phyloP scores from a whole-genome alignment of 129 eudicot genomes.

The Oenanthe sinensis region DNA sequence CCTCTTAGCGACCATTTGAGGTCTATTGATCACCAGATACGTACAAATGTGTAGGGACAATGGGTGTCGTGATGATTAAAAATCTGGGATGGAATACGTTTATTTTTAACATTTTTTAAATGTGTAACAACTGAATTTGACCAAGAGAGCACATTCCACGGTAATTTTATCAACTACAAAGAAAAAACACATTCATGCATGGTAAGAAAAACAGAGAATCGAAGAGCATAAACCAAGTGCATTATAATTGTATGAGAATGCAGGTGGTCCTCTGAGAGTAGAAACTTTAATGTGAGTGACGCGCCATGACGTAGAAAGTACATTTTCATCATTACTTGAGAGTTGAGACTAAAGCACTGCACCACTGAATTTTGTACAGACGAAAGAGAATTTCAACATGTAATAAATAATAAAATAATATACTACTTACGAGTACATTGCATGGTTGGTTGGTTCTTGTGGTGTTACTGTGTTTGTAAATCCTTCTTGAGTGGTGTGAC shows the following conservation, averaged over 20 bases:
- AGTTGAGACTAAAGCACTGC: not conserved
- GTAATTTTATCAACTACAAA: too few species aligned
- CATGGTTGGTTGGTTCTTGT: not conserved
- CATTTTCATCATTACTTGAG: not conserved
- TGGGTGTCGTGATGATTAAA: too few species aligned
- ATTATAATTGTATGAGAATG: not conserved
- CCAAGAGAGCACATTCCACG: too few species aligned
- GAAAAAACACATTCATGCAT: not conserved
- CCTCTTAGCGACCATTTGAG: too few species aligned
- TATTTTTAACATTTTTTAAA: too few species aligned
- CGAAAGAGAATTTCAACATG: not conserved
- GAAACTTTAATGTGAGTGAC: slow-evolving; percentile 6
- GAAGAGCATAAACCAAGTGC: not conserved
- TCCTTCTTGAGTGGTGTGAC: not conserved
- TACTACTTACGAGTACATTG: too few species aligned
- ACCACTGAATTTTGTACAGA: not conserved
- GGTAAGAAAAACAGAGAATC: too few species aligned
- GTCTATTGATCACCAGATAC: too few species aligned
- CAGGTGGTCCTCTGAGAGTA: slow-evolving; percentile 7
- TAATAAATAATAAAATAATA: not conserved
- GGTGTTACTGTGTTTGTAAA: not conserved
- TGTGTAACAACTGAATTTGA: too few species aligned
- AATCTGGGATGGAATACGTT: too few species aligned
- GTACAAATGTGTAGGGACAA: too few species aligned
- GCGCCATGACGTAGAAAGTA: slow-evolving; percentile 1